A percentile compares a stretch with the other conserved stretches of the same genome.
Conservation (phyloP, 2,329 filamentous ascomycete genomes). For the Cyphellophora europaea region DNA sequence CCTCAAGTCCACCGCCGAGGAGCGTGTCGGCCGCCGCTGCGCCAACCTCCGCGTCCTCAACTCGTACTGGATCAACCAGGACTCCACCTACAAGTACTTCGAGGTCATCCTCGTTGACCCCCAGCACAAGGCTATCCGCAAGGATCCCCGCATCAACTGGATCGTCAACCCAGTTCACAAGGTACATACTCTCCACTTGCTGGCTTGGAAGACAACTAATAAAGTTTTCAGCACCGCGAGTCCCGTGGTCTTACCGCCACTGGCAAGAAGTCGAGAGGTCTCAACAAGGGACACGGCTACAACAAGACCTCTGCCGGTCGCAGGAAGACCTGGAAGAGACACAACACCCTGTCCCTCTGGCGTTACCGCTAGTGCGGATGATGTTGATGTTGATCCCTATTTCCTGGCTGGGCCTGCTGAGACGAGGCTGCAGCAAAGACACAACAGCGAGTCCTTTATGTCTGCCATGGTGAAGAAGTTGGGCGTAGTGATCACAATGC, state of each 20-base stretch:
- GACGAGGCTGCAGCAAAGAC: too few relatives aligned
- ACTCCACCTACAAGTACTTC: constrained; percentile 99
- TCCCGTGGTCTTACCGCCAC: constrained; percentile 92
- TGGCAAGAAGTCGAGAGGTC: constrained; percentile 98
- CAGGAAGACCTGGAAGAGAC: constrained; percentile 99
- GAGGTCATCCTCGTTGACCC: constrained; percentile 99
- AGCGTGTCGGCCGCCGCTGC: constrained; percentile 98
- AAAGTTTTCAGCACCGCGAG: constrained; percentile 69
- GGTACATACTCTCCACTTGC: constrained; percentile 25
- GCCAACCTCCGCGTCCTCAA: constrained; percentile 99
- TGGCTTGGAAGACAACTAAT: not conserved
- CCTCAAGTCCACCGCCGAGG: constrained; percentile 93
- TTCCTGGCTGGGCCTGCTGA: too few relatives aligned
- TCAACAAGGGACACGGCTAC: constrained; percentile 98
- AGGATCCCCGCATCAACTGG: constrained; percentile 99
- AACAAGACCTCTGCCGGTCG: constrained; percentile 96
- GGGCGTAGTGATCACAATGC: too few relatives aligned
- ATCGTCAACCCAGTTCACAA: constrained; percentile 99
- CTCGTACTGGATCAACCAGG: constrained; percentile 99
- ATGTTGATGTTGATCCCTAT: not conserved
- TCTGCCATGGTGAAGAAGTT: too few relatives aligned
- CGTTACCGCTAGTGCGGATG: constrained; percentile 66
- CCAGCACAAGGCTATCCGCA: constrained; percentile 99
- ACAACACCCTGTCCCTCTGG: constrained; percentile 99
- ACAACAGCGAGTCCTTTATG: too few relatives aligned